Base-by-base conservation (phyloP, 179 eudicot genomes). In the Pouteria campechiana region DNA sequence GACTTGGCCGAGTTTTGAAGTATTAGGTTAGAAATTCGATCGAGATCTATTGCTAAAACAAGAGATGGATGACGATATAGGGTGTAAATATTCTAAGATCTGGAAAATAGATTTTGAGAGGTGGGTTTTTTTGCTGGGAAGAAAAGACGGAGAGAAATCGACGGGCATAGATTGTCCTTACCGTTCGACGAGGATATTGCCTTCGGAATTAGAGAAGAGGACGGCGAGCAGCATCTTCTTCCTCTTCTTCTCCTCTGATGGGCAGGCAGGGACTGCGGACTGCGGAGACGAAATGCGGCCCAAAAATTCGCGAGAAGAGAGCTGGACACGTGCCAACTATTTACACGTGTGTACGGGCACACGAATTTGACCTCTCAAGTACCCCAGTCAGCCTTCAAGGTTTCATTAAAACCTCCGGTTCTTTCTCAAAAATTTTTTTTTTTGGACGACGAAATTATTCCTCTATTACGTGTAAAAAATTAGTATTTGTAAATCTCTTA, bases 151-250 rank as follows among this genome's bases (percentile, higher is more conserved):
- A 24, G 0, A 41, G 38, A 17, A 43, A 40, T 52, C 57, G 6
- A 52, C 23, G 16, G 35, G 1, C 7, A 10, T 22, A 25, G 4
- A 2, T 2, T 1, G 18, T 13, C 6, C 21, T 12, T 35, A 85
- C 93, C 95, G 67, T 70, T 85, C 95, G 3, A 85, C 79, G 16
- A 89, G 93, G 57, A 89, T 81, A 66, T 89, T 89, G 54, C 97
- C 97, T 61, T 85, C 93, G 5, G 97, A 72, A 50, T 89, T 89
- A 41, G 95, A 80, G 69, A 89, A 73, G 57, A 89, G 43, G 32
- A 85, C 70, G 19, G 97, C 95, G 10, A 89, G 75, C 65, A 89
- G 65, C 95, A 89, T 88, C 12, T 63, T 48, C 33, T 14, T 25
- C n/a, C n/a, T 7, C 44, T 33, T 35, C 5, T 46, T n/a, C 30